Evolutionary conservation across 2,329 filamentous ascomycete genomes (phyloP).

Genomic region (Talaromyces funiculosus): DNA sequence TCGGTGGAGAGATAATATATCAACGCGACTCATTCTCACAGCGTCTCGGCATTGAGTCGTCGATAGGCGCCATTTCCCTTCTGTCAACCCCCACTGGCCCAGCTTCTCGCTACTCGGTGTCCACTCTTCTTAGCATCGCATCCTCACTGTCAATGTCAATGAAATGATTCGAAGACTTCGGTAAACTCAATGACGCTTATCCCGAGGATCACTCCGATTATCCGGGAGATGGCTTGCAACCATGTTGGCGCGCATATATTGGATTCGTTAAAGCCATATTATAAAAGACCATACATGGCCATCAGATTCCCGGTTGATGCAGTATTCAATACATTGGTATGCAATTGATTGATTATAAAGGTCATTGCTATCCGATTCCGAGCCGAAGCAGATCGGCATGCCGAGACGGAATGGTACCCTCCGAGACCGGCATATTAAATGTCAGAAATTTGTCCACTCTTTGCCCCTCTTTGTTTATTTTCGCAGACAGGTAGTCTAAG

Average conservation of each 20-base stretch:
- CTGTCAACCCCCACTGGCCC: neutral
- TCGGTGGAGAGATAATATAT: neutral
- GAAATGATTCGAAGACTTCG: no score
- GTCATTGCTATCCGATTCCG: neutral
- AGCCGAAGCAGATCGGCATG: neutral
- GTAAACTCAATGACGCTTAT: no score
- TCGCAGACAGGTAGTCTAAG: neutral
- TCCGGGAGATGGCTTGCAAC: no score
- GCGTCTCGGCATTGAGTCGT: neutral
- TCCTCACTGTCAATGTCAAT: neutral
- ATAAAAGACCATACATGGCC: no score
- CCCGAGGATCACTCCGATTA: no score
- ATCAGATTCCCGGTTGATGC: no score
- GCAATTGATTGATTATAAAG: no score
- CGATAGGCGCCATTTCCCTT: neutral
- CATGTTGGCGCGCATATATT: no score
- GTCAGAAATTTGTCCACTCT: neutral
- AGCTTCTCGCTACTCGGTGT: neutral
- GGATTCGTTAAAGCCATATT: no score
- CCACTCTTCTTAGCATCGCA: neutral
- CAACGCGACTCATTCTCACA: neutral
- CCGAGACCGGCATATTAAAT: neutral
- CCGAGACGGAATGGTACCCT: neutral
- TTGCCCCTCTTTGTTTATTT: neutral
- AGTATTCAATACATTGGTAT: slow-evolving; percentile 1